Conservation (phyloP, 129 eudicot species). For the Lactuca sativa region DNA sequence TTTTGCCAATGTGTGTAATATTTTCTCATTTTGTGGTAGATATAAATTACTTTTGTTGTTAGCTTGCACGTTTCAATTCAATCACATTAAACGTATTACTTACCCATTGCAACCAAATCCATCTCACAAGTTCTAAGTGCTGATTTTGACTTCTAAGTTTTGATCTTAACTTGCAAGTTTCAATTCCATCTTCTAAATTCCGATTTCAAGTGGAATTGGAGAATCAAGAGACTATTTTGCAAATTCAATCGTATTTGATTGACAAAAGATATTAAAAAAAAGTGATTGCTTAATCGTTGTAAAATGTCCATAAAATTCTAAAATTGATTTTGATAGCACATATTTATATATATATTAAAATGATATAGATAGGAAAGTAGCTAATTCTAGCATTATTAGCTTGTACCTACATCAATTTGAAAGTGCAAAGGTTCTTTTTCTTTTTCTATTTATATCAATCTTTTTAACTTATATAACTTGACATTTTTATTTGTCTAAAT, state of each 20-base stretch:
- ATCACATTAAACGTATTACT: constrained; percentile 12
- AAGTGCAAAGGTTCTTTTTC: background rate
- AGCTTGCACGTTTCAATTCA: constrained; percentile 21
- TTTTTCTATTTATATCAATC: background rate
- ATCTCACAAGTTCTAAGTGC: constrained; percentile 18
- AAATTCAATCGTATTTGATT: constrained; percentile 13
- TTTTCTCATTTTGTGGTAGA: too few species aligned
- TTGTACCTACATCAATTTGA: background rate
- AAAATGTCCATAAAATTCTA: too few species aligned
- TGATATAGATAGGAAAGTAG: too few species aligned
- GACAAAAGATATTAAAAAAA: constrained; percentile 9
- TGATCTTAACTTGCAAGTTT: too few species aligned
- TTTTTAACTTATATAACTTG: too few species aligned
- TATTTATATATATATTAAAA: background rate
- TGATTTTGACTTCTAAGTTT: constrained; percentile 25
- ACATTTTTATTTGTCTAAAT: too few species aligned
- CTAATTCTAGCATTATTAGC: background rate
- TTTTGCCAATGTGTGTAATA: too few species aligned
- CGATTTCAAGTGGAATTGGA: constrained; percentile 20
- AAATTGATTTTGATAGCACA: background rate
- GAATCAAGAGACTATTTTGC: constrained; percentile 27
- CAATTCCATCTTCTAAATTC: constrained; percentile 23
- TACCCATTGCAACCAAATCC: constrained; percentile 31
- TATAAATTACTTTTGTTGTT: too few species aligned
- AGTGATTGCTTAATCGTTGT: background rate